Evolutionary conservation across 2,329 filamentous ascomycete species (phyloP).

Genomic region (Aphanocladium album): DNA sequence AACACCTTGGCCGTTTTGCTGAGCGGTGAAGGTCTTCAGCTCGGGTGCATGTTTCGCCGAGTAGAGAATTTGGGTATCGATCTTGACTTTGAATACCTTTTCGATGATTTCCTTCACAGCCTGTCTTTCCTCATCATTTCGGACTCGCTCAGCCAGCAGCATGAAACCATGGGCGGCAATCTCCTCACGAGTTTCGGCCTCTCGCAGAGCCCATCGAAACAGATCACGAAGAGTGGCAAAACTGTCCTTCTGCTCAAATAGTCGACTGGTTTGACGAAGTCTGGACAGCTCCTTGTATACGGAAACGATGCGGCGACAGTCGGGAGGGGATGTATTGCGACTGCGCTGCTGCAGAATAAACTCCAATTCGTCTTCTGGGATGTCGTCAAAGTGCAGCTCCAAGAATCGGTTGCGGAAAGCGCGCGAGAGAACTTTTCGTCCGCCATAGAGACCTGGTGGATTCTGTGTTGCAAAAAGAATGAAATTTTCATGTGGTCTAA

Average conservation of each 20-base stretch:
- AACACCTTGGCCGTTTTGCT: constrained; percentile 56
- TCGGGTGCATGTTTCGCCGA: constrained; percentile 52
- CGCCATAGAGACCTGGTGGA: constrained; percentile 89
- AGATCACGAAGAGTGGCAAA: constrained; percentile 95
- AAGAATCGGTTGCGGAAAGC: constrained; percentile 96
- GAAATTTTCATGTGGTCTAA: constrained; percentile 89
- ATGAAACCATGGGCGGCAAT: constrained; percentile 92
- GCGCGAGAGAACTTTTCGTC: constrained; percentile 84
- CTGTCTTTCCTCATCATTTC: constrained; percentile 79
- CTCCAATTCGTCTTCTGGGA: constrained; percentile 89
- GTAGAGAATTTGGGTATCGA: constrained; percentile 73
- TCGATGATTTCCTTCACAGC: constrained; percentile 88
- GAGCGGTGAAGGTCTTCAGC: constrained; percentile 43
- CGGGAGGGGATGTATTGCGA: constrained; percentile 79
- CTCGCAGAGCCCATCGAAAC: constrained; percentile 88
- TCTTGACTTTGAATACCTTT: constrained; percentile 77
- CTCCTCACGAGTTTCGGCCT: constrained; percentile 79
- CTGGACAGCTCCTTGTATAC: constrained; percentile 92
- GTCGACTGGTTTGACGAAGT: constrained; percentile 78
- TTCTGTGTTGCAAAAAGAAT: constrained; percentile 99
- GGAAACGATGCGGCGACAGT: constrained; percentile 83
- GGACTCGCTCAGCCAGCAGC: constrained; percentile 88
- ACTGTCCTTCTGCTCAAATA: constrained; percentile 96
- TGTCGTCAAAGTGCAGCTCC: constrained; percentile 96
- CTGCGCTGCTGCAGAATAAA: constrained; percentile 86